Conservation (phyloP, 2,329 filamentous ascomycete genomes). For the Colletotrichum sp. region DNA sequence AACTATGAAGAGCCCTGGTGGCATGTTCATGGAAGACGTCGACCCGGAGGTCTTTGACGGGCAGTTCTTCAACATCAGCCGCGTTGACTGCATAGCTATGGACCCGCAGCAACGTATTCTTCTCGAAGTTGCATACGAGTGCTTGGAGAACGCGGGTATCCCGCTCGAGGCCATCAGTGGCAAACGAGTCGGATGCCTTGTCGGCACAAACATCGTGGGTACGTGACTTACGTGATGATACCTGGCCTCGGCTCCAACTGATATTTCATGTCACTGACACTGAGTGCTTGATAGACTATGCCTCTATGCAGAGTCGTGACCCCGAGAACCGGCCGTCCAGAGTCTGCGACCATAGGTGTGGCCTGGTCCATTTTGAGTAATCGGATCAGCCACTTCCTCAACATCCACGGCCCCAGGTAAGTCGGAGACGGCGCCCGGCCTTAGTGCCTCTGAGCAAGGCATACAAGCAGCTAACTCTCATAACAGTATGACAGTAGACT, state of each 20-base stretch:
- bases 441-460: not conserved
- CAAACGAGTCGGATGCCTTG: slow-evolving; percentile 22
- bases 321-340: not conserved
- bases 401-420: slow-evolving; percentile 32
- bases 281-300: not conserved
- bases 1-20: slow-evolving; percentile 38
- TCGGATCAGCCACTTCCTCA: slow-evolving; percentile 34
- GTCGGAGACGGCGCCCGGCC: not conserved
- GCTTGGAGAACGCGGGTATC: slow-evolving; percentile 22
- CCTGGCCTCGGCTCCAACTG: not conserved
- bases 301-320: not conserved
- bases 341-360: not conserved
- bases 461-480: not conserved
- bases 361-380: not conserved
- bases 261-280: not conserved
- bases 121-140: slow-evolving; percentile 36
- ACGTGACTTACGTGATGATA: not conserved
- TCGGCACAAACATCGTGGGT: slow-evolving; percentile 29
- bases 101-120: slow-evolving; percentile 57
- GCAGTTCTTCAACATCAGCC: slow-evolving; percentile 40
- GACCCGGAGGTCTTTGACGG: slow-evolving; percentile 34
- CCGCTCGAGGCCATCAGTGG: not conserved
- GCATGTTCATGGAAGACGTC: slow-evolving; percentile 36
- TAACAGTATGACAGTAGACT: slow-evolving; percentile 59
- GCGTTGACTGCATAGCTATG: slow-evolving; percentile 55